Percentiles rank a stretch among this genome's conserved stretches.
Evolutionary conservation across 2,329 filamentous ascomycete species (phyloP).

Genomic region (Esteya vermicola): DNA sequence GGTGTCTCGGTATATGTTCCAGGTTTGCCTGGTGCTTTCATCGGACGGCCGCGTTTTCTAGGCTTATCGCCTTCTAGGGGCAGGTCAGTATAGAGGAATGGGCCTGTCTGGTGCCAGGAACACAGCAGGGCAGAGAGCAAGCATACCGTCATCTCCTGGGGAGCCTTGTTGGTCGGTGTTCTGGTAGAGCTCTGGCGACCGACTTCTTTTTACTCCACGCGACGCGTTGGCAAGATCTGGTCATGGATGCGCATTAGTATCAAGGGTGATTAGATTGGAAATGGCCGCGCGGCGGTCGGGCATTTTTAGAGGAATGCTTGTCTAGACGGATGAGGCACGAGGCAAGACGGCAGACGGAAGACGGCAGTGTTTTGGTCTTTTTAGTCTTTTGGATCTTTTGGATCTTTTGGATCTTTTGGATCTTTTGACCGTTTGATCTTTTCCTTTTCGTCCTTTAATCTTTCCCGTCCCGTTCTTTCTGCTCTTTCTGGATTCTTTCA

Average conservation of each 20-base stretch:
- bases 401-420: too few relatives aligned
- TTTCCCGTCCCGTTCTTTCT: too few relatives aligned
- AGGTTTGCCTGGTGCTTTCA: conserved; percentile 36
- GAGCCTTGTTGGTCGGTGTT: conserved; percentile 37
- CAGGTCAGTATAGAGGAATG: background rate
- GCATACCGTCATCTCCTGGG: conserved; percentile 63
- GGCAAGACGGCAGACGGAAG: background rate
- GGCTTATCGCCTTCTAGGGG: conserved; percentile 27
- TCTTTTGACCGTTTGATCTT: too few relatives aligned
- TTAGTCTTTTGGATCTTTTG: too few relatives aligned
- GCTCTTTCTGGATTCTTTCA: too few relatives aligned
- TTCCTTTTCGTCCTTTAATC: too few relatives aligned
- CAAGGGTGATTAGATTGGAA: background rate
- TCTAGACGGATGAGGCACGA: background rate
- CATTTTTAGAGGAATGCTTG: conserved; percentile 3
- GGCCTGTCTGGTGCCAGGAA: too few relatives aligned
- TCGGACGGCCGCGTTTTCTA: conserved; percentile 46
- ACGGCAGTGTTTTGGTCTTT: too few relatives aligned
- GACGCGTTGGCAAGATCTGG: conserved; percentile 15
- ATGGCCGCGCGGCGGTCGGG: conserved; percentile 15
- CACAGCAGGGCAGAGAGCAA: too few relatives aligned
- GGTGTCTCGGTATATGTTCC: conserved; percentile 46
- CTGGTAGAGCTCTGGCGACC: conserved; percentile 55
- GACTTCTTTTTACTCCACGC: conserved; percentile 66
- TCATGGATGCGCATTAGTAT: conserved; percentile 3